Conservation (phyloP, 139 green algal genomes). For the Parachlorella kessleri region DNA sequence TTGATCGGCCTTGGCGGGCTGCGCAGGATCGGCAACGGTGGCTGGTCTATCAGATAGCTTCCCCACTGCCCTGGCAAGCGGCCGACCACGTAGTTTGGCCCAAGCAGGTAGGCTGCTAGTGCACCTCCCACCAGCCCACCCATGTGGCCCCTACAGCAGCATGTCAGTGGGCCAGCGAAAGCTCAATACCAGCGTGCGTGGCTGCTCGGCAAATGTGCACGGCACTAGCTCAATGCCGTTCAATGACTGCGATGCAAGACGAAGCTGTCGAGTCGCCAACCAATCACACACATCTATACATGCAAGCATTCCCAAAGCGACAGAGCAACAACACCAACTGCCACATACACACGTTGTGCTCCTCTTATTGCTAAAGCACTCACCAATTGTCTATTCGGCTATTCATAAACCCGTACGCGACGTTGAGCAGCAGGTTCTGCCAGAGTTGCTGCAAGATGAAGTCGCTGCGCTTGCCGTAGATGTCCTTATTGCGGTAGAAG, state of each 20-base stretch:
- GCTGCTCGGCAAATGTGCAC: too few relatives aligned
- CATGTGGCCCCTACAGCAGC: constrained; percentile 49
- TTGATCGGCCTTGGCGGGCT: not conserved
- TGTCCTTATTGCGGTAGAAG: constrained; percentile 42
- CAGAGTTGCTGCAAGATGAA: constrained; percentile 37
- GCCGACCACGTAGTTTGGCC: constrained; percentile 25
- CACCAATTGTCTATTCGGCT: constrained; percentile 56
- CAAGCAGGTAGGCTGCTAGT: constrained; percentile 43
- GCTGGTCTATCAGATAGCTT: constrained; percentile 23
- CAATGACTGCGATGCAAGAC: too few relatives aligned
- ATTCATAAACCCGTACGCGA: constrained; percentile 34
- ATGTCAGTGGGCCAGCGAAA: too few relatives aligned
- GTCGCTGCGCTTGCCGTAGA: constrained; percentile 39
- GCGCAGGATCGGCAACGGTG: constrained; percentile 26
- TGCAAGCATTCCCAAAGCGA: too few relatives aligned
- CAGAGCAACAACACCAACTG: too few relatives aligned
- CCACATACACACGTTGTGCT: too few relatives aligned
- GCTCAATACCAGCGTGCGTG: too few relatives aligned
- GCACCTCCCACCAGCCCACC: constrained; percentile 54
- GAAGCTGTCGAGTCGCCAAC: too few relatives aligned
- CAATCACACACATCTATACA: too few relatives aligned
- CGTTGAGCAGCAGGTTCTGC: constrained; percentile 48
- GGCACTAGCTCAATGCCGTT: too few relatives aligned
- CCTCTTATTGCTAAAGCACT: too few relatives aligned
- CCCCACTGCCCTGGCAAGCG: constrained; percentile 1